Conservation (phyloP, 2,329 filamentous ascomycete genomes). For the Monosporascus cannonballus region DNA sequence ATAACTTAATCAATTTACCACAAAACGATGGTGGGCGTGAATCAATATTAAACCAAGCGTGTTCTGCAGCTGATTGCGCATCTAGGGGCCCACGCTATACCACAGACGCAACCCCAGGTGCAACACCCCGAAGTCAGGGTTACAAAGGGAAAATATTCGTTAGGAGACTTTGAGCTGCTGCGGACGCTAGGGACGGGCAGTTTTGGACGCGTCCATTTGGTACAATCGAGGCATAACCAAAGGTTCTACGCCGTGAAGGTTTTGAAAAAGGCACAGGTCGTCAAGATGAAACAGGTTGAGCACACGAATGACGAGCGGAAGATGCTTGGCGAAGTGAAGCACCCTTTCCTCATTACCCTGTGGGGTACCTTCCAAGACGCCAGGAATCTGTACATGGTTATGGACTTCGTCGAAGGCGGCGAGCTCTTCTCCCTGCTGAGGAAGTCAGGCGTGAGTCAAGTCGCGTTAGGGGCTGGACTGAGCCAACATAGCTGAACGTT, state of each 20-base stretch:
- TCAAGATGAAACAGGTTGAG: slow-evolving; percentile 99
- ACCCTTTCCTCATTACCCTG: slow-evolving; percentile 93
- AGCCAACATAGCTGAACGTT: slow-evolving; percentile 7
- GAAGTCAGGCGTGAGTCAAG: slow-evolving; percentile 71
- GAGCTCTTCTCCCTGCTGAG: slow-evolving; percentile 92
- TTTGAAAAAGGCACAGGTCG: slow-evolving; percentile 94
- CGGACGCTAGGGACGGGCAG: slow-evolving; percentile 93
- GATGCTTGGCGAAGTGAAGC: slow-evolving; percentile 95
- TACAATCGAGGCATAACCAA: slow-evolving; percentile 97
- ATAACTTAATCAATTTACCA: slow-evolving; percentile 70
- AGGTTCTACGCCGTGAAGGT: slow-evolving; percentile 98
- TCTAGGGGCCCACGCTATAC: slow-evolving; percentile 21
- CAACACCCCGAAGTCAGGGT: slow-evolving; percentile 45
- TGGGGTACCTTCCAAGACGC: slow-evolving; percentile 98
- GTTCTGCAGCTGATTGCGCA: neutral
- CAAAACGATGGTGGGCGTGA: slow-evolving; percentile 33
- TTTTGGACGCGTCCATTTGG: slow-evolving; percentile 92
- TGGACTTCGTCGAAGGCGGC: slow-evolving; percentile 99
- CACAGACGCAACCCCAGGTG: slow-evolving; percentile 21
- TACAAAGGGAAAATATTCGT: slow-evolving; percentile 96
- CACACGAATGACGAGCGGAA: slow-evolving; percentile 96
- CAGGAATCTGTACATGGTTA: slow-evolving; percentile 98
- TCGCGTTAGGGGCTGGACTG: neutral
- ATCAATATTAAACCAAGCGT: neutral
- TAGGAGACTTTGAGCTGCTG: slow-evolving; percentile 83